Conservation (phyloP, 805 yeast genomes). For the Naumovozyma baii region DNA sequence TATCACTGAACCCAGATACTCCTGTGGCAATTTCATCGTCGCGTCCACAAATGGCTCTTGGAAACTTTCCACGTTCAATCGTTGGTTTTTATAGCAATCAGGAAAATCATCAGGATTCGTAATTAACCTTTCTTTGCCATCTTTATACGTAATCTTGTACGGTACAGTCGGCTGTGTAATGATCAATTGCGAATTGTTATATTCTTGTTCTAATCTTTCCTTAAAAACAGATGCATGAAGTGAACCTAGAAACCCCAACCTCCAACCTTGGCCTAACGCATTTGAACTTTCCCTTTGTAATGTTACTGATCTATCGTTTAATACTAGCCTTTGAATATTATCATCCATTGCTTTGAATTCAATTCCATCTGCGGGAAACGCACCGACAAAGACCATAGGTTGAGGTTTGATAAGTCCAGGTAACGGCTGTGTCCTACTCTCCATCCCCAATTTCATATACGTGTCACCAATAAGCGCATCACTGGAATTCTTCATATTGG, state of each 20-base stretch:
- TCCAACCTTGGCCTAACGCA: conserved; percentile 97
- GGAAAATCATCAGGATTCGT: conserved; percentile 95
- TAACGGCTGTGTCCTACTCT: conserved; percentile 55
- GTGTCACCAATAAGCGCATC: conserved; percentile 94
- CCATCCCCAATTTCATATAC: conserved; percentile 48
- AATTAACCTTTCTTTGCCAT: conserved; percentile 55
- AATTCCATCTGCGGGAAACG: conserved; percentile 90
- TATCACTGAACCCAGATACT: conserved; percentile 80
- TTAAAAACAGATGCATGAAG: conserved; percentile 91
- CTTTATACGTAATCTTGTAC: conserved; percentile 59
- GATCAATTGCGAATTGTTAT: conserved; percentile 75
- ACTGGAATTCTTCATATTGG: conserved; percentile 80
- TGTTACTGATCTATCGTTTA: conserved; percentile 87
- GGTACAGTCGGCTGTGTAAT: conserved; percentile 96
- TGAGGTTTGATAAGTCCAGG: conserved; percentile 96
- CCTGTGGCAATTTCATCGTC: conserved; percentile 82
- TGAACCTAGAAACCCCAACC: conserved; percentile 89
- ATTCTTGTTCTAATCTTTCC: conserved; percentile 85
- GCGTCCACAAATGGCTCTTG: conserved; percentile 89
- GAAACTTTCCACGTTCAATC: conserved; percentile 34
- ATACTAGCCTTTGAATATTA: conserved; percentile 74
- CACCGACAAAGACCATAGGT: conserved; percentile 98
- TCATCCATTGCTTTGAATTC: conserved; percentile 87
- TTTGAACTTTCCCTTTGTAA: conserved; percentile 83
- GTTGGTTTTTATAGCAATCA: conserved; percentile 28